Percentiles rank a stretch among this genome's conserved stretches.
These are phyloP conservation scores for Picea glauca DNA, from an alignment of 75 land plant genomes.

Conservation along the genomic window DNA sequence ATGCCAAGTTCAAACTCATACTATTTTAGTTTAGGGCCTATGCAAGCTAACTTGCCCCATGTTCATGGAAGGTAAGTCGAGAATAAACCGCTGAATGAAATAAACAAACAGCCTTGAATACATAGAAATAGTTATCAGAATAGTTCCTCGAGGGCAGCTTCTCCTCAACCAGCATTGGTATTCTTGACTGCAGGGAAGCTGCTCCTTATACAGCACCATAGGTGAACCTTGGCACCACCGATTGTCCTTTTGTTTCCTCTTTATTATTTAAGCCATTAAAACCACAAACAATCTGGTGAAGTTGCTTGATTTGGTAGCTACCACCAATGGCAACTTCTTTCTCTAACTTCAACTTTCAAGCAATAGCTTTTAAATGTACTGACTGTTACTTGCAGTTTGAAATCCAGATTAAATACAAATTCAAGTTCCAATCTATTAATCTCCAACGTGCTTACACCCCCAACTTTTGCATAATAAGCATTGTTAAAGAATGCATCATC, in stretches of 20 bases:
- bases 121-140: no score
- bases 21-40: no score
- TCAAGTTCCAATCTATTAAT: conserved; percentile 65
- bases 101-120: no score
- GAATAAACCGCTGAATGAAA: no score
- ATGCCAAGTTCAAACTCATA: no score
- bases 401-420: conserved; percentile 58
- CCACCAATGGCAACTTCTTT: neutral
- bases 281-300: neutral
- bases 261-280: neutral
- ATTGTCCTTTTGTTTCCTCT: neutral
- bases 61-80: no score
- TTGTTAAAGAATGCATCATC: conserved; percentile 73
- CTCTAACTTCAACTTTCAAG: neutral
- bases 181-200: no score
- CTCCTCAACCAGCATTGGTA: no score
- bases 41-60: no score
- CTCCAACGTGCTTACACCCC: conserved; percentile 54
- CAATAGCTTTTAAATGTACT: conserved; percentile 8
- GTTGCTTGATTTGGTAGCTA: neutral
- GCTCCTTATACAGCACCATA: neutral
- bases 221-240: neutral
- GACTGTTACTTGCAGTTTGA: conserved; percentile 16
- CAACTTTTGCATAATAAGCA: conserved; percentile 73
- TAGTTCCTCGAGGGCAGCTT: no score